A percentile compares a stretch with the other conserved stretches of the same genome.
phyloP scores from a whole-genome alignment of 768 basidiomycete species.

The Tulasnella sp. region DNA sequence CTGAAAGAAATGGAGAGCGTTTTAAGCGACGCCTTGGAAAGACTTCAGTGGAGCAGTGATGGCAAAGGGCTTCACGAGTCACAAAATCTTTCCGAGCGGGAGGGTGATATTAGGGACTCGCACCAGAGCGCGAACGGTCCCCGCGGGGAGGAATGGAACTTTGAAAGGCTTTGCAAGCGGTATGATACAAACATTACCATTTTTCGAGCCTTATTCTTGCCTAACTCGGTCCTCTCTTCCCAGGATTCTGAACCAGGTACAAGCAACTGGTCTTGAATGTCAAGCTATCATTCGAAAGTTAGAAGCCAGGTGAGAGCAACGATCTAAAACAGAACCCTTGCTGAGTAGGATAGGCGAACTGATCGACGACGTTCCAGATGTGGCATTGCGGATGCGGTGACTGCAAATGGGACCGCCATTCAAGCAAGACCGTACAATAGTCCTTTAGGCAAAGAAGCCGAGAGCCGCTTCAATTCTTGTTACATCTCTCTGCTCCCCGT shows the following conservation, averaged over 20 bases:
- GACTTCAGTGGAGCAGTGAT: not conserved
- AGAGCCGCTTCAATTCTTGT: not conserved
- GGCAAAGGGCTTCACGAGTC: not conserved
- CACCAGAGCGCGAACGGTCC: not conserved
- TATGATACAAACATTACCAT: not conserved
- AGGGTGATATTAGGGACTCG: not conserved
- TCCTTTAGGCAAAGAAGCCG: not conserved
- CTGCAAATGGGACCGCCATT: not conserved
- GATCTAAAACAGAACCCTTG: too few relatives aligned
- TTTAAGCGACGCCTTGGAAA: not conserved
- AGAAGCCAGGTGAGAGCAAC: too few relatives aligned
- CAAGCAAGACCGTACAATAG: not conserved
- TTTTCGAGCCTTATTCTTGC: not conserved
- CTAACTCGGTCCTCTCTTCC: not conserved
- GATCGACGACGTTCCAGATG: not conserved
- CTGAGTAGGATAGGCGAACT: too few relatives aligned
- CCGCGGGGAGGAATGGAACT: not conserved
- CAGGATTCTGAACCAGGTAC: not conserved
- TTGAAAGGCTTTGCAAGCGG: not conserved
- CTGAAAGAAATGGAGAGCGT: not conserved
- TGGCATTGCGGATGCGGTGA: not conserved
- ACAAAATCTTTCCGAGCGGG: not conserved
- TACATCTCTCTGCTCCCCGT: not conserved
- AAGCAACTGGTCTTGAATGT: not conserved
- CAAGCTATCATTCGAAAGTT: too few relatives aligned